Percentiles rank a stretch among this genome's conserved stretches.
Evolutionary conservation across 257 asterid species (phyloP).

Genomic region (Primulina tabacum): DNA sequence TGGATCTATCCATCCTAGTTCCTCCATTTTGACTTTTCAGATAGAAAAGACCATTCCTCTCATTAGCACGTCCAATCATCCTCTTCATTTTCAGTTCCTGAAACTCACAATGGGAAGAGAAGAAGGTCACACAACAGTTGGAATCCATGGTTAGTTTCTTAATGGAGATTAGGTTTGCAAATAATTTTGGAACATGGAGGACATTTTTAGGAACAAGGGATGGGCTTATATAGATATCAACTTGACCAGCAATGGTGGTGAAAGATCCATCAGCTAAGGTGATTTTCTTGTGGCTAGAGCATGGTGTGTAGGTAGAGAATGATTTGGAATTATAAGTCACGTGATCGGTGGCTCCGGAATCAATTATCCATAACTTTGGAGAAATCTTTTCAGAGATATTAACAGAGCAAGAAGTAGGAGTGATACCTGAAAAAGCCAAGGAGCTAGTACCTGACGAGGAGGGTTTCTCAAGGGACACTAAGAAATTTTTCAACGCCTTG

Average conservation of each 20-base stretch:
- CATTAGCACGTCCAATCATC: slow-evolving; percentile 19
- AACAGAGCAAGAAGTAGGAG: not conserved
- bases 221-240: not conserved
- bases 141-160: no score
- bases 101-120: slow-evolving; percentile 1
- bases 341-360: no score
- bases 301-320: no score
- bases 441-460: not conserved
- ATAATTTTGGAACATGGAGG: slow-evolving; percentile 20
- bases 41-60: slow-evolving; percentile 1
- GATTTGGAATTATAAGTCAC: no score
- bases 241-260: slow-evolving; percentile 19
- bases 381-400: not conserved
- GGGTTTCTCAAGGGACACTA: no score
- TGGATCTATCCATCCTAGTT: not conserved
- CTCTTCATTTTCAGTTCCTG: not conserved
- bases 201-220: slow-evolving; percentile 13
- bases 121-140: not conserved
- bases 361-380: not conserved
- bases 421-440: slow-evolving; percentile 11
- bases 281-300: no score
- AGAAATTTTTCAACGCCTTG: not conserved
- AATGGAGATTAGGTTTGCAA: slow-evolving; percentile 9
- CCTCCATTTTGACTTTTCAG: no score
- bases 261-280: no score